These are phyloP conservation scores for Letharia columbiana DNA, from an alignment of 495 filamentous ascomycete genomes.

Conservation along the genomic window DNA sequence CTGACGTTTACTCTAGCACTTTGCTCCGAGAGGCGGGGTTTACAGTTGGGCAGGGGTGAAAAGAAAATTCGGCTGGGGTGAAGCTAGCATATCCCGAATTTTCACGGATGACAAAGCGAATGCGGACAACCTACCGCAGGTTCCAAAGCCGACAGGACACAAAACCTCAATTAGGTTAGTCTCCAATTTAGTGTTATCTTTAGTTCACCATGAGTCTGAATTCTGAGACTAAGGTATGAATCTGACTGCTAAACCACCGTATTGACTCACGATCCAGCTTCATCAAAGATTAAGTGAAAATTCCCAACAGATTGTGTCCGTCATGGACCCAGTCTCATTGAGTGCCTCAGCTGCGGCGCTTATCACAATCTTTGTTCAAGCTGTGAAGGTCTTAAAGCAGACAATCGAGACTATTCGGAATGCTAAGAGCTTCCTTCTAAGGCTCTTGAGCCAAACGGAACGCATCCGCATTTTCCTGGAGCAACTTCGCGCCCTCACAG, in stretches of 20 bases:
- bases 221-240: no score
- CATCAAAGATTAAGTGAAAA: neutral
- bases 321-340: constrained; percentile 4
- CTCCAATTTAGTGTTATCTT: no score
- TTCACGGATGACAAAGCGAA: no score
- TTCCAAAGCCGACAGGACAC: no score
- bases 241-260: neutral
- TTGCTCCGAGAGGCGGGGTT: no score
- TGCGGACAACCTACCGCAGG: no score
- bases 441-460: constrained; percentile 7
- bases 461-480: constrained; percentile 6
- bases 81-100: no score
- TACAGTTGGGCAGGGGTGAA: no score
- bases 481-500: constrained; percentile 4
- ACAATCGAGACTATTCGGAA: constrained; percentile 6
- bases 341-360: neutral
- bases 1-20: no score
- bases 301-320: neutral
- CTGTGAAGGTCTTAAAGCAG: constrained; percentile 6
- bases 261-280: neutral
- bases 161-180: no score
- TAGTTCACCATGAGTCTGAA: no score
- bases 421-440: constrained; percentile 5
- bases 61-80: no score
- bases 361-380: neutral